Evolutionary conservation across 305 asterid genomes (phyloP).

Genomic region (Rubia balearica): DNA sequence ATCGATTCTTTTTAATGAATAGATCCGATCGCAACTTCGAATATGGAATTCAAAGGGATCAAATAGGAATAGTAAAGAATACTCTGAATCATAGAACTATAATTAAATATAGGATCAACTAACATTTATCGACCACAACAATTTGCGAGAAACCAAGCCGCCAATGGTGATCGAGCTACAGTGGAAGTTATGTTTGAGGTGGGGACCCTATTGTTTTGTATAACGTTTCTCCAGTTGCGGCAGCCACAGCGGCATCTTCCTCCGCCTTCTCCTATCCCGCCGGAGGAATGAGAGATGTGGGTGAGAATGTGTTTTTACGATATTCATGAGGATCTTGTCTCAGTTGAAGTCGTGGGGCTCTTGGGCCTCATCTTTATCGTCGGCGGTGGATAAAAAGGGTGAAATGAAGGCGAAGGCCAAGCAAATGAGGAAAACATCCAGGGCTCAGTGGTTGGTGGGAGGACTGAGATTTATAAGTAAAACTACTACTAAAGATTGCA

Average conservation of each 20-base stretch:
- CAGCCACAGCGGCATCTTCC: background rate
- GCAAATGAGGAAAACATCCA: conserved; percentile 60
- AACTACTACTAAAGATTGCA: conserved; percentile 40
- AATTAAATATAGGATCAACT: too few relatives aligned
- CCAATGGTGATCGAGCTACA: conserved; percentile 25
- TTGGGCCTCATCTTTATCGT: conserved; percentile 19
- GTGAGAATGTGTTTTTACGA: conserved; percentile 21
- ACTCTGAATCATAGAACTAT: too few relatives aligned
- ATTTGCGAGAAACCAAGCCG: conserved; percentile 32
- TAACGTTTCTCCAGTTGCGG: conserved; percentile 46
- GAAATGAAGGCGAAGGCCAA: conserved; percentile 43
- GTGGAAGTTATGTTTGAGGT: conserved; percentile 84
- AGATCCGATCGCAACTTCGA: too few relatives aligned
- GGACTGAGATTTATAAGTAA: conserved; percentile 77
- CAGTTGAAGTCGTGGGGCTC: conserved; percentile 32
- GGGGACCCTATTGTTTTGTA: conserved; percentile 47
- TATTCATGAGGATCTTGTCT: conserved; percentile 42
- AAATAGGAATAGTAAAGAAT: too few relatives aligned
- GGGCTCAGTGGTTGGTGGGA: conserved; percentile 78
- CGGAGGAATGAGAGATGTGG: background rate
- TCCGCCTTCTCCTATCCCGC: background rate
- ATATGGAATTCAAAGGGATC: too few relatives aligned
- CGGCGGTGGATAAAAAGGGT: conserved; percentile 38
- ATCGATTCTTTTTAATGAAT: too few relatives aligned
- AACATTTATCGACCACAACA: too few relatives aligned